phyloP scores from a whole-genome alignment of 2,329 filamentous ascomycete species.

The Colletotrichum caudatum region DNA sequence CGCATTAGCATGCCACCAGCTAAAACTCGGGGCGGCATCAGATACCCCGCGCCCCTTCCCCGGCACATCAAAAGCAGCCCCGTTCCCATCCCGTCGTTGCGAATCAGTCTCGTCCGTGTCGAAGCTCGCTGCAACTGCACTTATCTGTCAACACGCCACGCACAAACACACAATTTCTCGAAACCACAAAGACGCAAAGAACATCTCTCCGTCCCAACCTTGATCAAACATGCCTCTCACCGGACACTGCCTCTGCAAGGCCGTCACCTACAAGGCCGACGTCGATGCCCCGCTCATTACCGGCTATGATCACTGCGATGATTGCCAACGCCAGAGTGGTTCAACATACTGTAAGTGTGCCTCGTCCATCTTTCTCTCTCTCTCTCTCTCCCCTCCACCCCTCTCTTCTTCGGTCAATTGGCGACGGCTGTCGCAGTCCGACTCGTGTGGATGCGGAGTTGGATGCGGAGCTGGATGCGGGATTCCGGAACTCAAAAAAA shows the following conservation, averaged over 20 bases:
- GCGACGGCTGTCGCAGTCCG: background rate
- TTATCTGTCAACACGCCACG: constrained; percentile 13
- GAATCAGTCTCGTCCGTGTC: constrained; percentile 2
- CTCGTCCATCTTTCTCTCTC: too few relatives aligned
- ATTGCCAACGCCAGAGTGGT: constrained; percentile 77
- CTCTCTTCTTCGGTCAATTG: background rate
- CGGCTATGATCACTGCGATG: constrained; percentile 79
- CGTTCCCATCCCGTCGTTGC: constrained; percentile 21
- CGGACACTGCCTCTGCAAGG: constrained; percentile 78
- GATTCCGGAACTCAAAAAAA: too few relatives aligned
- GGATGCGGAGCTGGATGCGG: background rate
- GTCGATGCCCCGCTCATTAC: constrained; percentile 65
- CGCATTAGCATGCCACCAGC: constrained; percentile 33
- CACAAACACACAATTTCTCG: constrained; percentile 10
- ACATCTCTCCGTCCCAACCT: background rate
- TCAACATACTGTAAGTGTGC: constrained; percentile 72
- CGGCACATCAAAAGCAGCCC: constrained; percentile 30
- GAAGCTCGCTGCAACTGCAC: constrained; percentile 30
- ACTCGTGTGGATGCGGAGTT: background rate
- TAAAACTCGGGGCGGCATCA: constrained; percentile 32
- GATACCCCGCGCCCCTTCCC: constrained; percentile 35
- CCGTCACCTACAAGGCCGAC: constrained; percentile 75
- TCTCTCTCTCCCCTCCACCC: too few relatives aligned
- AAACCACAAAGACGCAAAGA: constrained; percentile 6
- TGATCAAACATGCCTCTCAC: constrained; percentile 70